Conservation (phyloP, 2,329 filamentous ascomycete species). For the Aspergillus cejpii region DNA sequence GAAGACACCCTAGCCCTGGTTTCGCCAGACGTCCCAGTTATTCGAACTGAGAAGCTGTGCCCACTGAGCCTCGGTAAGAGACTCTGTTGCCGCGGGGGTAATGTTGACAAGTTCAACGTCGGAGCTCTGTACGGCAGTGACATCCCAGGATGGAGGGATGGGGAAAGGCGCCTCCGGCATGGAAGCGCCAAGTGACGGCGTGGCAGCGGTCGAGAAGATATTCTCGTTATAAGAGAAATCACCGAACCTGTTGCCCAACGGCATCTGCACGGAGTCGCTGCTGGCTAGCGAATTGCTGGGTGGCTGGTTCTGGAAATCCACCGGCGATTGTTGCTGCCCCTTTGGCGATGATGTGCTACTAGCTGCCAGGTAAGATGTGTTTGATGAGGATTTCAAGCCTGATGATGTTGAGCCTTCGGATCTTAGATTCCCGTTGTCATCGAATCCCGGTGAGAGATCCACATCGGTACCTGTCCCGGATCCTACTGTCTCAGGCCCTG, state of each 20-base stretch:
- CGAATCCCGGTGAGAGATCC: slow-evolving; percentile 28
- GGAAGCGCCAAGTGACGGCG: slow-evolving; percentile 13
- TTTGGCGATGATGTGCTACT: slow-evolving; percentile 25
- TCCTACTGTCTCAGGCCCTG: slow-evolving; percentile 4
- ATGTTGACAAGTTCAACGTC: slow-evolving; percentile 16
- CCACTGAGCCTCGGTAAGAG: slow-evolving; percentile 33
- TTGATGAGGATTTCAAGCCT: slow-evolving; percentile 35
- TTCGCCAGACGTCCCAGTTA: slow-evolving; percentile 16
- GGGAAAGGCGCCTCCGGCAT: slow-evolving; percentile 22
- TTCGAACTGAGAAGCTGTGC: slow-evolving; percentile 23
- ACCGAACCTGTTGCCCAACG: slow-evolving; percentile 9
- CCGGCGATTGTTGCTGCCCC: slow-evolving; percentile 17
- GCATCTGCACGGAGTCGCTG: slow-evolving; percentile 11
- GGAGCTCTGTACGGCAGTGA: slow-evolving; percentile 11
- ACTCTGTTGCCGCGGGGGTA: slow-evolving; percentile 19
- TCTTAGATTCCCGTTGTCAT: slow-evolving; percentile 25
- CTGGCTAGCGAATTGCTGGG: slow-evolving; percentile 14
- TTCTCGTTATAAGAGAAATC: slow-evolving; percentile 15
- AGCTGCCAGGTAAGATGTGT: slow-evolving; percentile 29
- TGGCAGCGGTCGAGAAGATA: slow-evolving; percentile 13
- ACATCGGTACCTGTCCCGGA: slow-evolving; percentile 24
- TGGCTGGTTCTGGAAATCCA: slow-evolving; percentile 8
- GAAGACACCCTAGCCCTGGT: neutral
- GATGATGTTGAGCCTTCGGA: slow-evolving; percentile 35
- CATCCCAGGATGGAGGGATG: slow-evolving; percentile 28